Evolutionary conservation across 1,284 basidiomycete genomes (phyloP).

Genomic region (Melampsora larici-populina): DNA sequence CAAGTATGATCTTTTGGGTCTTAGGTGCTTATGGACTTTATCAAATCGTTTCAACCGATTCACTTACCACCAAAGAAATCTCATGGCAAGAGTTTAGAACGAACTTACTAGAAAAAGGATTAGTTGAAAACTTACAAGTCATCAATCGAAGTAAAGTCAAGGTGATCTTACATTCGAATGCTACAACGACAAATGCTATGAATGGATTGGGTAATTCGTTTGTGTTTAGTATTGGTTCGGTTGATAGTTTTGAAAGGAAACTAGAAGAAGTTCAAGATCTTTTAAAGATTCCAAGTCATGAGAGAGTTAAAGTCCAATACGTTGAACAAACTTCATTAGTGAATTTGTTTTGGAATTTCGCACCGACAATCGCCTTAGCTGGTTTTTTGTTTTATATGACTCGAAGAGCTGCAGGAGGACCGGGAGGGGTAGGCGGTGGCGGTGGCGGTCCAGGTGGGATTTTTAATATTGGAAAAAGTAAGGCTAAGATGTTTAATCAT

Average conservation of each 20-base stretch:
- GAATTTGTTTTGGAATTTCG: constrained; percentile 82
- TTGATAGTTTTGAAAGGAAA: constrained; percentile 93
- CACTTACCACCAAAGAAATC: constrained; percentile 69
- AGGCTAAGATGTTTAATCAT: constrained; percentile 94
- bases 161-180: constrained; percentile 80
- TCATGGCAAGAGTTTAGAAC: constrained; percentile 99
- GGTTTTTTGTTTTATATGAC: constrained; percentile 89
- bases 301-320: constrained; percentile 95
- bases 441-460: constrained; percentile 74
- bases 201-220: constrained; percentile 57
- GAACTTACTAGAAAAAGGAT: constrained; percentile 88
- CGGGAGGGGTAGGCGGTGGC: constrained; percentile 56
- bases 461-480: constrained; percentile 95
- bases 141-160: constrained; percentile 87
- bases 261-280: constrained; percentile 90
- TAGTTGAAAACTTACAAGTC: constrained; percentile 90
- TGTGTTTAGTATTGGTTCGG: constrained; percentile 94
- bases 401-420: constrained; percentile 62
- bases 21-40: constrained; percentile 69
- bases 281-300: constrained; percentile 81
- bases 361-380: constrained; percentile 84
- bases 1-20: constrained; percentile 37
- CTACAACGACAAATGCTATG: no score
- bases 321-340: constrained; percentile 86
- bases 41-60: constrained; percentile 60